phyloP scores from a whole-genome alignment of 345 rosid genomes.

The Lagerstroemia speciosa region DNA sequence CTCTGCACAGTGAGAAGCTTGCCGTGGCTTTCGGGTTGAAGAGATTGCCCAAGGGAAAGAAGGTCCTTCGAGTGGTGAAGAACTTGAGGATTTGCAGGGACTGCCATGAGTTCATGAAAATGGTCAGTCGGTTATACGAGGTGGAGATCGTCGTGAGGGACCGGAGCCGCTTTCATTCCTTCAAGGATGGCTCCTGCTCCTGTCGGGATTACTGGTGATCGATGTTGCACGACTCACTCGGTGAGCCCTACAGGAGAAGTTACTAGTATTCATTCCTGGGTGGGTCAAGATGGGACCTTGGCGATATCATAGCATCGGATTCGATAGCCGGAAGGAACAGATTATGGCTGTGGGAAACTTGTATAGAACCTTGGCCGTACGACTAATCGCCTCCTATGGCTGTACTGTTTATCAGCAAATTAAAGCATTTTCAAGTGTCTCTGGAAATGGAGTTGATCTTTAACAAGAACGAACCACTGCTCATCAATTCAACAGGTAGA shows the following conservation, averaged over 20 bases:
- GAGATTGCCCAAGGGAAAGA: conserved; percentile 42
- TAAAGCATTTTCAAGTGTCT: no score
- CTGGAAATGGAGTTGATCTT: no score
- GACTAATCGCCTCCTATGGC: no score
- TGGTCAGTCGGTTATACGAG: conserved; percentile 32
- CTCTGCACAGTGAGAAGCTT: conserved; percentile 24
- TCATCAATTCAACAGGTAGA: no score
- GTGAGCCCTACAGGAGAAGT: background rate
- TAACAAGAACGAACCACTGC: no score
- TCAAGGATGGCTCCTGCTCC: conserved; percentile 55
- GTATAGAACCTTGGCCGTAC: no score
- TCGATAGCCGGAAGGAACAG: no score
- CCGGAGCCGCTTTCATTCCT: conserved; percentile 59
- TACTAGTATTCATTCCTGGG: background rate
- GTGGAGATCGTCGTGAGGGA: conserved; percentile 58
- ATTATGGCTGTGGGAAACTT: no score
- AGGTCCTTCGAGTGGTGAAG: conserved; percentile 49
- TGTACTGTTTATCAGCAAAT: no score
- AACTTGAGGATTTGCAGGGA: conserved; percentile 74
- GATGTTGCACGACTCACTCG: background rate
- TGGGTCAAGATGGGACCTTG: background rate
- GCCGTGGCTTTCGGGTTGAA: conserved; percentile 42
- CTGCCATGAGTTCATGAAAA: conserved; percentile 59
- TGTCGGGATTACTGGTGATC: conserved; percentile 60
- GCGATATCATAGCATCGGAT: background rate